phyloP scores from a whole-genome alignment of 2,329 filamentous ascomycete genomes.

The Aphanocladium album region DNA sequence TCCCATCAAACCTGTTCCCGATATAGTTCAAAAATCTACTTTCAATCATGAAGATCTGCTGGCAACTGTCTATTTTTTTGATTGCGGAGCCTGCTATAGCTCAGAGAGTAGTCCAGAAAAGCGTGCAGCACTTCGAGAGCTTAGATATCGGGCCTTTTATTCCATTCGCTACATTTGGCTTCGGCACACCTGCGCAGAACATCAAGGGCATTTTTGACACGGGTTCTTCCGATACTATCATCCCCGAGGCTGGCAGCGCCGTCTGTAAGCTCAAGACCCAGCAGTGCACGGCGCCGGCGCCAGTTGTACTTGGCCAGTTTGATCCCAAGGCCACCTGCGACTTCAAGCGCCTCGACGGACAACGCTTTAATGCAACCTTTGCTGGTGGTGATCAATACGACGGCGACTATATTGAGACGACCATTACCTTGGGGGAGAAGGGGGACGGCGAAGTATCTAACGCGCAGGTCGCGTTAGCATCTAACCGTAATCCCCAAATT shows the following conservation, averaged over 20 bases:
- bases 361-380: neutral
- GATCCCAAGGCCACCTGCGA: neutral
- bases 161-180: neutral
- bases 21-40: neutral
- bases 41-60: neutral
- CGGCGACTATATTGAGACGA: neutral
- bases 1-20: neutral
- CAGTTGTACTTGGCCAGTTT: neutral
- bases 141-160: neutral
- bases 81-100: neutral
- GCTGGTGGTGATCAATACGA: neutral
- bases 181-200: neutral
- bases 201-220: neutral
- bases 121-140: slow-evolving; percentile 1
- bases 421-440: neutral
- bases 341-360: neutral
- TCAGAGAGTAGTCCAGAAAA: neutral
- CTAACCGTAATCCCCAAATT: neutral
- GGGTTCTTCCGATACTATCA: neutral
- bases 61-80: neutral
- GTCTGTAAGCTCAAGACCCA: neutral
- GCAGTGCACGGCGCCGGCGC: neutral
- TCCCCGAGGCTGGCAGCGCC: neutral
- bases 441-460: neutral
- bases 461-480: neutral